Percentiles rank a stretch among this genome's conserved stretches.
phyloP scores from a whole-genome alignment of 2,329 filamentous ascomycete genomes.

The Arthrinium phaeospermum region DNA sequence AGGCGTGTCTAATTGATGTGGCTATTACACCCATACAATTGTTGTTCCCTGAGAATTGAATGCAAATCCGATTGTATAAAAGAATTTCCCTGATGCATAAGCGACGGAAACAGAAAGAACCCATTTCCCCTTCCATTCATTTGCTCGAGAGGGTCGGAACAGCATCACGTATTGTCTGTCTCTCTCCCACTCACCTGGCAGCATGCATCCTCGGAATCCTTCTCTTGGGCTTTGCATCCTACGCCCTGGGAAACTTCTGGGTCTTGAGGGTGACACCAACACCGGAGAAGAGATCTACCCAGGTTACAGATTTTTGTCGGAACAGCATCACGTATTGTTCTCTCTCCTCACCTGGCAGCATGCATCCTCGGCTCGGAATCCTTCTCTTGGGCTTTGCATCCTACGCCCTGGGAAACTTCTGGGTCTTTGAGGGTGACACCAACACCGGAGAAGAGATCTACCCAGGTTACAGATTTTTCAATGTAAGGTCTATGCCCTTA shows the following conservation, averaged over 20 bases:
- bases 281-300: not conserved
- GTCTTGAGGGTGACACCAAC: not conserved
- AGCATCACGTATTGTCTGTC: not conserved
- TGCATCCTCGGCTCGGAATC: not conserved
- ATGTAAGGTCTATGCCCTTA: not conserved
- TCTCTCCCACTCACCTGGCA: not conserved
- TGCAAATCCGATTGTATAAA: too few relatives aligned
- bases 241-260: not conserved
- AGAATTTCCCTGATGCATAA: too few relatives aligned
- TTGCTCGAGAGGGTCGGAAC: too few relatives aligned
- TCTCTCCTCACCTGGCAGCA: too few relatives aligned
- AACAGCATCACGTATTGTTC: too few relatives aligned
- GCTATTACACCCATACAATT: too few relatives aligned
- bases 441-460: not conserved
- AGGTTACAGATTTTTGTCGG: not conserved
- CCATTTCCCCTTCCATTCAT: too few relatives aligned
- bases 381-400: not conserved
- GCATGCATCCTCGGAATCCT: not conserved
- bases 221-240: not conserved
- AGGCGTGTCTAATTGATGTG: too few relatives aligned
- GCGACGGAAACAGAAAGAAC: too few relatives aligned
- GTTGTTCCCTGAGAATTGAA: too few relatives aligned
- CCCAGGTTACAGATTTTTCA: not conserved
- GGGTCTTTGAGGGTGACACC: not conserved
- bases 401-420: not conserved